Conservation (phyloP, 2,329 filamentous ascomycete species). For the Hypoxylon rubiginosum region DNA sequence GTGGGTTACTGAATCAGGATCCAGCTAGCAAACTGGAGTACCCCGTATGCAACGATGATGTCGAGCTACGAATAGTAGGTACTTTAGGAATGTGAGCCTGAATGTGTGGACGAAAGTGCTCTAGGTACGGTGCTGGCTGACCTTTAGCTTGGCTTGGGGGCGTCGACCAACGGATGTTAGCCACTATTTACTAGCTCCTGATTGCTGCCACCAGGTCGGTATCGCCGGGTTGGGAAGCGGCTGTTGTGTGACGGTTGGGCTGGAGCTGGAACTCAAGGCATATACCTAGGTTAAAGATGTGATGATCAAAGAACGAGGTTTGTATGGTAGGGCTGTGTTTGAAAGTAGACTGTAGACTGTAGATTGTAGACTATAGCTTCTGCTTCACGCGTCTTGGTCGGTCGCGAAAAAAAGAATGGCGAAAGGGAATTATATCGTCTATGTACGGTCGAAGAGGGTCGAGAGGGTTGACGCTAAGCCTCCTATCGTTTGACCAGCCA, state of each 20-base stretch:
- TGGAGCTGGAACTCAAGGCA: conserved; percentile 5
- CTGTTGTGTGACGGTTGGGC: conserved; percentile 11
- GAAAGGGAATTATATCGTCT: conserved; percentile 13
- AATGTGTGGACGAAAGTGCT: conserved; percentile 20
- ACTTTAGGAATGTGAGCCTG: conserved; percentile 25
- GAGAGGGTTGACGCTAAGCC: conserved; percentile 17
- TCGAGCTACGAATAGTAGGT: background rate
- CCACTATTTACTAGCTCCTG: conserved; percentile 19
- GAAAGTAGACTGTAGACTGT: background rate
- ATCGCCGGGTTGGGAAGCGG: conserved; percentile 20
- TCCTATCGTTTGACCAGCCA: conserved; percentile 15
- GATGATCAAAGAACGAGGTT: background rate
- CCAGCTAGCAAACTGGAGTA: background rate
- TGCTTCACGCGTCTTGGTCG: conserved; percentile 7
- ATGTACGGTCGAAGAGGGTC: conserved; percentile 6
- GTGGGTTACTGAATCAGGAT: conserved; percentile 15
- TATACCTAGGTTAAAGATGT: background rate
- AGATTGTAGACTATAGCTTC: conserved; percentile 1
- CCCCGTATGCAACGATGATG: conserved; percentile 7
- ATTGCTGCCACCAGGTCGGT: conserved; percentile 18
- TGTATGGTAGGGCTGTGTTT: background rate
- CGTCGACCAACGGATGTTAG: conserved; percentile 13
- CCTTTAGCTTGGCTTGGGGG: conserved; percentile 14
- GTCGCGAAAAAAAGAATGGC: conserved; percentile 5
- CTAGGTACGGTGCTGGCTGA: conserved; percentile 9